Base-by-base conservation (phyloP, 805 yeast species). In the Kazachstania kunashirensis region DNA sequence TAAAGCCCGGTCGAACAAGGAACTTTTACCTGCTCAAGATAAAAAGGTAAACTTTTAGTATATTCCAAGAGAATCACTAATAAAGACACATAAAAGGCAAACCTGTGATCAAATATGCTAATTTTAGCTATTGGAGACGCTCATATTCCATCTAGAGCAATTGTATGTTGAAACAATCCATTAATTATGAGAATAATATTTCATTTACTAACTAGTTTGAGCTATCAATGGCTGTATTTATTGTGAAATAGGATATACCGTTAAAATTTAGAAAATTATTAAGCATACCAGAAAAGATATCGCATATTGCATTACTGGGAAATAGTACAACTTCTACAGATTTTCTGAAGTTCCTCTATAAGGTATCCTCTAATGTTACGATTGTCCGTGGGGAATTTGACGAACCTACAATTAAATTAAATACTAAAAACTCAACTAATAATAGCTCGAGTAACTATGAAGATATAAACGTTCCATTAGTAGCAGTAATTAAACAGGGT, bases 321-420 rank as follows among this genome's bases (percentile, higher is more conserved):
- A 92, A 89, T 56, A 71, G 82, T 35, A 78, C 86, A 5, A 75
- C 73, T 39, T 78, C 85, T 2, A 66, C 67, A 18, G 68, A 72
- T 2, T 79, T 92, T 2, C 53, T 76, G 31, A 67, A 73, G 38
- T 82, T 79, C 51, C 67, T 89, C 11, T 68, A 77, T 46, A 65
- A 72, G 21, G 61, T 89, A 29, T 78, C 95, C 14, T 71, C 86
- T 3, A 79, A 79, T 44, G 71, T 83, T 40, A 78, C 78, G 41
- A 61, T 79, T 24, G 95, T 88, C 7, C 74, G 77, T 43, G 97
- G 97, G 2, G 95, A 84, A 47, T 76, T 69, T 49, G 97, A 88
- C 53, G 68, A 67, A 18, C 59, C 35, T 5, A 35, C 42, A 16
- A 44, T 40, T 23, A 46, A 38, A 15, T 13, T 29, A 13, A 29